Base-by-base conservation (phyloP, 2,329 filamentous ascomycete species). In the Ceratocystiopsis sp. region DNA sequence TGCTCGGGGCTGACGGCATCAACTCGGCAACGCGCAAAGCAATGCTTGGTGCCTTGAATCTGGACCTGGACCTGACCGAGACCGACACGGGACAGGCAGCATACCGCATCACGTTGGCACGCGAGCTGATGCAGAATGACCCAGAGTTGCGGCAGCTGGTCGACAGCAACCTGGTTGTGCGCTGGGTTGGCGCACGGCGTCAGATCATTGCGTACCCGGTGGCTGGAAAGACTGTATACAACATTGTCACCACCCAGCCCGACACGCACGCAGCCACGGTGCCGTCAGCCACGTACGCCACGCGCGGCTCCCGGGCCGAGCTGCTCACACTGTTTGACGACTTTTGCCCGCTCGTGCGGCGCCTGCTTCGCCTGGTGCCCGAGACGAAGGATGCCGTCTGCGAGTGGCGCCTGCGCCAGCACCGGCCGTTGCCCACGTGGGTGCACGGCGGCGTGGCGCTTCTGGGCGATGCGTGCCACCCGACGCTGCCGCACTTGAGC, bases 121-220 rank as follows among this genome's bases (percentile, higher is more conserved):
- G 81, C 13, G 68, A 73, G 29, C 67, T 79, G 46, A 80, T 87
- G 72, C 48, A 67, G 44, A 51, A 70, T 18, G 80, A 86, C 51
- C 69, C 79, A 0, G 78, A 83, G 49, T 64, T 85, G 40, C 63
- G 79, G 42, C 67, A 62, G n/a, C 67, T 86, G 11, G 65, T 87
- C 18, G 73, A 83, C 50, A 66, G 69, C 37, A 72, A 84, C 52
- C 65, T 69, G 40, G 80, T 80, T 3, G 78, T 76, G 35, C 71
- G 83, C 41, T 87, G 81, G 82, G 80, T 87, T 42, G 82, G 82
- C 32, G 75, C 77, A 54, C 73, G 73, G 51, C 69, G 80, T 1
- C 83, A 87, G 58, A 80, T 85, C 57, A 83, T 87, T 51, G 80
- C 80, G 0, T 89, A 87, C 56, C 77, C 81, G 0, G 77, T 89